These are phyloP conservation scores for Parastagonospora avenae DNA, from an alignment of 2,329 filamentous ascomycete species.

Conservation along the genomic window DNA sequence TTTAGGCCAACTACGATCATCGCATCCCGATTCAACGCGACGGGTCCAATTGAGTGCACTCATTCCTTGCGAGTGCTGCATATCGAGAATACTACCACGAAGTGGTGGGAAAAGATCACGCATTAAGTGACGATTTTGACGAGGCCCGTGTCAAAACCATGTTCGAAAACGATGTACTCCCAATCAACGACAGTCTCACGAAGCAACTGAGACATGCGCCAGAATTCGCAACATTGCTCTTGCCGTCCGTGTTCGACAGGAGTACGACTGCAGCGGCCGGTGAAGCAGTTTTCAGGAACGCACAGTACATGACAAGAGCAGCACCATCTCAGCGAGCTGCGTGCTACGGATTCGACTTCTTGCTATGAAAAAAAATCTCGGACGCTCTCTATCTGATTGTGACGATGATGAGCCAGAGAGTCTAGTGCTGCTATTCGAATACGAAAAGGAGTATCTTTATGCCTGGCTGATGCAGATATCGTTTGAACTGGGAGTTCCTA, in stretches of 20 bases:
- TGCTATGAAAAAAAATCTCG: not conserved
- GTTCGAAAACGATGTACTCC: not conserved
- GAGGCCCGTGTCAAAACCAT: not conserved
- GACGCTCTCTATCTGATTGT: not conserved
- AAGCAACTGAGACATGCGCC: not conserved
- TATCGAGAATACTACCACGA: not conserved
- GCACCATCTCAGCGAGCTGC: not conserved
- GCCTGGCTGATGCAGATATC: not conserved
- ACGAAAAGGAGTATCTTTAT: slow-evolving; percentile 2
- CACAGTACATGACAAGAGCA: not conserved
- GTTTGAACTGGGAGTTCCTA: not conserved
- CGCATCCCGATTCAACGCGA: slow-evolving; percentile 4
- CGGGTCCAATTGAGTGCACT: not conserved
- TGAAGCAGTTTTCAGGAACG: not conserved
- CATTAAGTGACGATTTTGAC: not conserved
- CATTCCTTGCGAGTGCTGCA: not conserved
- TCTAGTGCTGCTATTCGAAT: not conserved
- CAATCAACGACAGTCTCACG: not conserved
- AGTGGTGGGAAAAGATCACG: not conserved
- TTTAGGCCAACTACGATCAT: slow-evolving; percentile 1
- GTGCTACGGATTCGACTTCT: not conserved
- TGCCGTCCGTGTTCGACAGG: not conserved
- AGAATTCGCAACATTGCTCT: not conserved
- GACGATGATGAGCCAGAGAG: not conserved
- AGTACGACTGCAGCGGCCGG: not conserved